Percentiles rank a stretch among this genome's conserved stretches.
These are phyloP conservation scores for Elsinoe perseae DNA, from an alignment of 2,329 filamentous ascomycete species.

Conservation along the genomic window DNA sequence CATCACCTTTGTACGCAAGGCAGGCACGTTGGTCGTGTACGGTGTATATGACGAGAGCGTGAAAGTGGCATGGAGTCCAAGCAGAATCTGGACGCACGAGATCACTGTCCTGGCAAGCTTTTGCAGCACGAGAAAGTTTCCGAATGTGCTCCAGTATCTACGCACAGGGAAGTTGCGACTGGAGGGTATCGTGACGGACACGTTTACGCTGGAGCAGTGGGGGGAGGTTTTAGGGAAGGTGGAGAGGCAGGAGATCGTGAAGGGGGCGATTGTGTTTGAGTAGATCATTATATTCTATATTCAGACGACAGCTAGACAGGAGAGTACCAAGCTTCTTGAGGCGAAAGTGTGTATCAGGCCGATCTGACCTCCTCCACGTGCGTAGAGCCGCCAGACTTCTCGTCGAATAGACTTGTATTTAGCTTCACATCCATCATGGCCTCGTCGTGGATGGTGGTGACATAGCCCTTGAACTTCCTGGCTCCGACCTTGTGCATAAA, in stretches of 20 bases:
- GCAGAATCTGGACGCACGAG: conserved; percentile 60
- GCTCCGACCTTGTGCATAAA: conserved; percentile 14
- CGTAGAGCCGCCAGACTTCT: not conserved
- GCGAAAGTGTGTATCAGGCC: not conserved
- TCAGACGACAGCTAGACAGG: too few relatives aligned
- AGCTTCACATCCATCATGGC: conserved; percentile 10
- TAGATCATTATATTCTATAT: too few relatives aligned
- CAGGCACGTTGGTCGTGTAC: conserved; percentile 64
- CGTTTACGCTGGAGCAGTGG: conserved; percentile 66
- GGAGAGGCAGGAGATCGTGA: conserved; percentile 64
- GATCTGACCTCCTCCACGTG: not conserved
- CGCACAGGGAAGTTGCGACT: conserved; percentile 55
- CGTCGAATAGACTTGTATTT: not conserved
- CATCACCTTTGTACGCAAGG: conserved; percentile 63
- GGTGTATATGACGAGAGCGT: conserved; percentile 59
- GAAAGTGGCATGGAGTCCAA: conserved; percentile 58
- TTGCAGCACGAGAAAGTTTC: conserved; percentile 52
- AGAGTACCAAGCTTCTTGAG: too few relatives aligned
- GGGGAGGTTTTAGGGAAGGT: conserved; percentile 62
- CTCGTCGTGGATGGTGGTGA: conserved; percentile 13
- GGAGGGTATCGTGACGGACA: conserved; percentile 63
- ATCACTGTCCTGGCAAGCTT: conserved; percentile 68
- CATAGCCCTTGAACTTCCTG: conserved; percentile 15
- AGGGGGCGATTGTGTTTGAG: conserved; percentile 53
- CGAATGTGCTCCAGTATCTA: conserved; percentile 34